Conservation (phyloP, 352 stramenopile species). For the Globisporangium okanoganense region DNA sequence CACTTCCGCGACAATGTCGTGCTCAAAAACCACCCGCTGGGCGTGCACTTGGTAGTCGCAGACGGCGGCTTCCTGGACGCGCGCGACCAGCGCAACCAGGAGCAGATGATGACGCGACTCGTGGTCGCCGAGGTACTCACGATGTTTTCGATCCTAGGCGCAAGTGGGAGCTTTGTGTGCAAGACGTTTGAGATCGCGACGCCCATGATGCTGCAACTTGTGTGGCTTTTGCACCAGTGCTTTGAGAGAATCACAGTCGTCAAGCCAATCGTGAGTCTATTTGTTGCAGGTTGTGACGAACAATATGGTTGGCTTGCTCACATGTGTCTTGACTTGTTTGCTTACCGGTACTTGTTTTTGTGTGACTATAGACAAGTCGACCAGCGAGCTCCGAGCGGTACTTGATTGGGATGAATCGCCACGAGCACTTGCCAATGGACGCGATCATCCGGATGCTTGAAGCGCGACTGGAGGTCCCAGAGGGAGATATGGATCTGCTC, state of each 20-base stretch:
- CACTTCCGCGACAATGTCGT: conserved; percentile 41
- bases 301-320: neutral
- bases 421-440: conserved; percentile 12
- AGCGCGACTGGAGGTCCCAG: conserved; percentile 12
- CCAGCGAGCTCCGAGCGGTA: conserved; percentile 81
- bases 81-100: conserved; percentile 57
- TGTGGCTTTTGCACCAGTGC: conserved; percentile 58
- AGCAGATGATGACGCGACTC: conserved; percentile 58
- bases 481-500: neutral
- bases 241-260: conserved; percentile 64
- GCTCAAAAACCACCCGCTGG: conserved; percentile 19
- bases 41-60: conserved; percentile 58
- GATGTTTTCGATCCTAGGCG: conserved; percentile 50
- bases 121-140: conserved; percentile 53
- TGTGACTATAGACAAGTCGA: conserved; percentile 54
- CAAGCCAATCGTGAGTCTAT: conserved; percentile 49
- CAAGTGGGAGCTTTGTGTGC: conserved; percentile 59
- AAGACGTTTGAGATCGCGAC: conserved; percentile 80
- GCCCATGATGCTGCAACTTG: conserved; percentile 51
- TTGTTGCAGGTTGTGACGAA: neutral
- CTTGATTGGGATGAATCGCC: conserved; percentile 38
- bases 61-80: conserved; percentile 75
- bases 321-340: neutral
- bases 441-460: conserved; percentile 25
- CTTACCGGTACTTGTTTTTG: conserved; percentile 4